Evolutionary conservation across 179 eudicot genomes (phyloP).

Genomic region (Carnegiea gigantea): DNA sequence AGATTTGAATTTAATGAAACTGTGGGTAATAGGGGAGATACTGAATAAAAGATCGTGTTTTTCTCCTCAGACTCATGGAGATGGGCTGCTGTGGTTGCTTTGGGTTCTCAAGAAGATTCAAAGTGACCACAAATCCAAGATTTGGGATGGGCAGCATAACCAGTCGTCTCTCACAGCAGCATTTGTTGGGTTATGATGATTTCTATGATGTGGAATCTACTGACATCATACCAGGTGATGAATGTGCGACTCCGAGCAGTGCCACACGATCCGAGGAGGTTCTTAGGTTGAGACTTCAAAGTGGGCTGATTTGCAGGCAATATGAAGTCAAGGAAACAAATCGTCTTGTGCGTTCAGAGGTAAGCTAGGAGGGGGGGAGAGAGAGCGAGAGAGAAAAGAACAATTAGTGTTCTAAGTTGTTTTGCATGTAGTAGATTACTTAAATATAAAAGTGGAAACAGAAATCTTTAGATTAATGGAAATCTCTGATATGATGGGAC

Average conservation of each 20-base stretch:
- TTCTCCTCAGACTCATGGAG: constrained; percentile 8
- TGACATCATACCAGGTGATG: constrained; percentile 54
- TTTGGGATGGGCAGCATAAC: constrained; percentile 27
- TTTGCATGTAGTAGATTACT: background rate
- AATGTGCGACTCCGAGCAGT: constrained; percentile 46
- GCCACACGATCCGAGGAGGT: constrained; percentile 75
- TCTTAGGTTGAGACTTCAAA: constrained; percentile 50
- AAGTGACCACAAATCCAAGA: constrained; percentile 37
- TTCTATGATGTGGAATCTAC: constrained; percentile 53
- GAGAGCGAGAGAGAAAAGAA: background rate
- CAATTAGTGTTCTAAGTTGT: background rate
- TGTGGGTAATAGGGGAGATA: background rate
- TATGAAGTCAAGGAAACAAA: constrained; percentile 80
- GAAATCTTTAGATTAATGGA: background rate
- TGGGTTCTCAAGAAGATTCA: constrained; percentile 63
- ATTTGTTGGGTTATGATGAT: constrained; percentile 43
- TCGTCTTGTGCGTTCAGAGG: constrained; percentile 77
- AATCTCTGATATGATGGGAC: background rate
- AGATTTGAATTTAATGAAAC: background rate
- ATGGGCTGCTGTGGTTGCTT: constrained; percentile 28
- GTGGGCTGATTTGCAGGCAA: constrained; percentile 77
- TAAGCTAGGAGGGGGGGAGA: constrained; percentile 23
- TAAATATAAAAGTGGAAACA: background rate
- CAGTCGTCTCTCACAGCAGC: constrained; percentile 42
- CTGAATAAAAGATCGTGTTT: background rate